Conservation (phyloP, 163 green algal genomes). For the Scenedesmus sp. region DNA sequence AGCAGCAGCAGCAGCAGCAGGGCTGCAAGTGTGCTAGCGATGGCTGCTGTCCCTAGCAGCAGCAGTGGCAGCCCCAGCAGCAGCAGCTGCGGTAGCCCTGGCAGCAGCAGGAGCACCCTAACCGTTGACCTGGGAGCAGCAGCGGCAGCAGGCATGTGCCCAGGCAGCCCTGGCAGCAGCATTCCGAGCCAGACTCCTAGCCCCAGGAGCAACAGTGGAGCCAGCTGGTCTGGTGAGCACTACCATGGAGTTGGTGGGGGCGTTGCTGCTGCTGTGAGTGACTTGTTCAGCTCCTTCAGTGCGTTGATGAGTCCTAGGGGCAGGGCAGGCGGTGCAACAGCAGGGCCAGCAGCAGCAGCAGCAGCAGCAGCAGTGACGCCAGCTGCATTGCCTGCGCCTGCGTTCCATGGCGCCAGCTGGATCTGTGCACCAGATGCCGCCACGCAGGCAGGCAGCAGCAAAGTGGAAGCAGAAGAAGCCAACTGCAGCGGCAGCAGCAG, state of each 20-base stretch:
- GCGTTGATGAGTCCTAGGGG: neutral
- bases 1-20: neutral
- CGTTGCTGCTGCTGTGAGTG: conserved; percentile 6
- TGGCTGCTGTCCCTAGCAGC: neutral
- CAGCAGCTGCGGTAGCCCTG: neutral
- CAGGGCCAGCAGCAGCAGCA: neutral
- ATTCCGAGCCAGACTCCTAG: neutral
- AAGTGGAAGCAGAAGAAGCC: neutral
- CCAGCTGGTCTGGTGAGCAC: neutral
- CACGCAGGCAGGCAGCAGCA: neutral
- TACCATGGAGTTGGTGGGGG: neutral
- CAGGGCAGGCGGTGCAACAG: neutral
- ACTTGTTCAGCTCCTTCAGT: neutral
- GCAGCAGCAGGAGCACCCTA: neutral
- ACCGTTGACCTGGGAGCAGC: no score
- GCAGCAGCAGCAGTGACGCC: neutral
- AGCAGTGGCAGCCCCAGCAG: neutral
- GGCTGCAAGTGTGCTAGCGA: neutral
- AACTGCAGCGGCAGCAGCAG: neutral
- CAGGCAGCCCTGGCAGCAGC: neutral
- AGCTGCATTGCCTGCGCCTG: neutral
- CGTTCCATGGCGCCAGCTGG: neutral
- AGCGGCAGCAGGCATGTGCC: neutral
- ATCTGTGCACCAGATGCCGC: neutral
- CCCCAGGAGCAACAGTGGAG: neutral